phyloP scores from a whole-genome alignment of 2,329 filamentous ascomycete genomes.

The Diaporthe ampelina region DNA sequence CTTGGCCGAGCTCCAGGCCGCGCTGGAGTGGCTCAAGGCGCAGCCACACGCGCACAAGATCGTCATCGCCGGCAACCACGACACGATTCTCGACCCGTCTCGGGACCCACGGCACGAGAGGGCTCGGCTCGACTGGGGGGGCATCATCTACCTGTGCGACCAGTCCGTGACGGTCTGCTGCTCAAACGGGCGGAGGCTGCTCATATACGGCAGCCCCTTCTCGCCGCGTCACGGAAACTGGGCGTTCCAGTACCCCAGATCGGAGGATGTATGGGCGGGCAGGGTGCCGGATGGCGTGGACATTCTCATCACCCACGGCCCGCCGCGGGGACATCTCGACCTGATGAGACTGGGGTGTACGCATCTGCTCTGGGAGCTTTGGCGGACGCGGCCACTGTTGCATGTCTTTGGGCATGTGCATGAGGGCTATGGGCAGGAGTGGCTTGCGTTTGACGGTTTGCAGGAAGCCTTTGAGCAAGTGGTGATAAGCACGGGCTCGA shows the following conservation, averaged over 20 bases:
- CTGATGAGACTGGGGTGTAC: constrained; percentile 47
- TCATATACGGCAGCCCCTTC: constrained; percentile 53
- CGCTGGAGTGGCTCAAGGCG: constrained; percentile 57
- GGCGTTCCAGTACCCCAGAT: constrained; percentile 57
- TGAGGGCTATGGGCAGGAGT: constrained; percentile 41
- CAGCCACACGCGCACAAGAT: constrained; percentile 59
- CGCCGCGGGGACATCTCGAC: constrained; percentile 52
- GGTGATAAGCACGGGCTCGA: neutral
- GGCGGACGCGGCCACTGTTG: constrained; percentile 50
- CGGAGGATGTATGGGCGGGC: constrained; percentile 48
- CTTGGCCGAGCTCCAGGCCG: constrained; percentile 54
- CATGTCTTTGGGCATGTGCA: constrained; percentile 57
- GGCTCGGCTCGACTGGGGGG: constrained; percentile 49
- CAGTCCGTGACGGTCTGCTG: constrained; percentile 46
- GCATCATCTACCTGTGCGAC: constrained; percentile 52
- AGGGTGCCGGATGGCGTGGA: constrained; percentile 47
- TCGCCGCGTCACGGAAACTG: constrained; percentile 53
- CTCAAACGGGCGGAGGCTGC: constrained; percentile 49
- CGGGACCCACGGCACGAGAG: neutral
- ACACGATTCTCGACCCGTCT: constrained; percentile 57
- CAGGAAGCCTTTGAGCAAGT: constrained; percentile 18
- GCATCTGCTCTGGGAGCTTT: constrained; percentile 49
- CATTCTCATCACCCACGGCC: constrained; percentile 53
- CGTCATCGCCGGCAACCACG: constrained; percentile 63
- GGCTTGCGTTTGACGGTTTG: neutral